These are phyloP conservation scores for Ramaria rubella DNA, from an alignment of 768 basidiomycete species.

Conservation along the genomic window DNA sequence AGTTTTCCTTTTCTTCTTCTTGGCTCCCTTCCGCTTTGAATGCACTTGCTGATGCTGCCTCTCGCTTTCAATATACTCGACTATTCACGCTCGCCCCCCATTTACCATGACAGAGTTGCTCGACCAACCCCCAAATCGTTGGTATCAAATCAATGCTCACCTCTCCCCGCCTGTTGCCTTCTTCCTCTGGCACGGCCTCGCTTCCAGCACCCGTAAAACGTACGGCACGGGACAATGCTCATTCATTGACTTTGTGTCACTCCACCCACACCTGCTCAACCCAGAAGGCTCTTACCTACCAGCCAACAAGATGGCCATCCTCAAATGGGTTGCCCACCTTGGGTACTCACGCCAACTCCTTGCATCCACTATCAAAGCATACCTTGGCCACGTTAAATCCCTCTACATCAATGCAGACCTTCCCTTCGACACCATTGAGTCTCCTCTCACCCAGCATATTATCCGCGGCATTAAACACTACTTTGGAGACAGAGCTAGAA, in stretches of 20 bases:
- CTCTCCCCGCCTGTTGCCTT: conserved; percentile 13
- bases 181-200: conserved; percentile 28
- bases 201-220: conserved; percentile 24
- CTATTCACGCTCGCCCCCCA: conserved; percentile 22
- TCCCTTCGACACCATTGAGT: conserved; percentile 20
- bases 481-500: conserved; percentile 22
- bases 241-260: conserved; percentile 23
- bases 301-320: conserved; percentile 2
- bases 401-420: conserved; percentile 28
- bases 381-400: no score
- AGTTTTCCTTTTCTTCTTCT: conserved; percentile 13
- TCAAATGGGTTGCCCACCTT: conserved; percentile 22
- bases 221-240: conserved; percentile 27
- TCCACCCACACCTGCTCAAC: conserved; percentile 12
- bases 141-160: conserved; percentile 15
- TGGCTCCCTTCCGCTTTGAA: conserved; percentile 15
- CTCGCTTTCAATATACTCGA: conserved; percentile 17
- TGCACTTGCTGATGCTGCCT: conserved; percentile 16
- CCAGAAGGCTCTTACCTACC: conserved; percentile 7
- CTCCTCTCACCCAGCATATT: conserved; percentile 22
- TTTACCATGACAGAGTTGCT: conserved; percentile 21
- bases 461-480: conserved; percentile 29
- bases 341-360: no score
- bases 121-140: conserved; percentile 13
- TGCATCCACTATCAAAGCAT: no score